Evolutionary conservation across 179 eudicot genomes (phyloP), one percentile per base, ranked within the genome.

Genomic region (Silene vulgaris): DNA sequence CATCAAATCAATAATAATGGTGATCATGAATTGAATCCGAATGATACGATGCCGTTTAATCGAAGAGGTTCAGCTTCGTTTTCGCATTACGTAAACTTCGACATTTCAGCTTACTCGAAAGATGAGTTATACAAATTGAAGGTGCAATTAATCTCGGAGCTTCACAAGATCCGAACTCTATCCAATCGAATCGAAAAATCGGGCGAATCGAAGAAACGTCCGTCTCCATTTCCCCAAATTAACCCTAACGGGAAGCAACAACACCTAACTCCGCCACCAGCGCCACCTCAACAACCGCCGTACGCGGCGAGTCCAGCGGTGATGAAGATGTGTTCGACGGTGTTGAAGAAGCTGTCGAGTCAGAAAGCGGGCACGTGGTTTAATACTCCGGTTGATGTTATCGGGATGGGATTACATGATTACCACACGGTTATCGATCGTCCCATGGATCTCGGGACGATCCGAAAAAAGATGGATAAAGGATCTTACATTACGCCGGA

Each of bases 1-100:
- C 79, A 65, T 13, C 71, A 59, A 28, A 80, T 80, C 26, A 61
- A 71, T 17, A 77, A 81, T 0, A 79, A 77, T 29, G 35, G 1
- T 57, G 2, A 69, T 76, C 12, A 79, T 57, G 1, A 77, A 79
- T 8, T 86, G 77, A 30, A 9, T 16, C 82, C 90, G 0, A 90
- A 85, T n/a, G 95, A 88, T 37, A 85, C 90, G 2, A 75, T 86
- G 60, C 87, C 97, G 50, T 87, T 82, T 73, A 87, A 80, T 52
- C 5, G 50, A 4, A 5, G 63, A 21, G 57, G 5, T 3, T 17
- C 54, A 12, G 19, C 23, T 76, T 16, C 72, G 62, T 73, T 72
- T 3, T 85, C 89, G 0, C 84, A 72, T 17, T 88, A 84, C 60
- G 61, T 88, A 3, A 79, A 63, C 64, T 83, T 82, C 66, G 86